Evolutionary conservation across 108 stramenopile genomes (phyloP), one percentile per base, ranked within the genome.

Genomic region (Cylindrotheca fusiformis): DNA sequence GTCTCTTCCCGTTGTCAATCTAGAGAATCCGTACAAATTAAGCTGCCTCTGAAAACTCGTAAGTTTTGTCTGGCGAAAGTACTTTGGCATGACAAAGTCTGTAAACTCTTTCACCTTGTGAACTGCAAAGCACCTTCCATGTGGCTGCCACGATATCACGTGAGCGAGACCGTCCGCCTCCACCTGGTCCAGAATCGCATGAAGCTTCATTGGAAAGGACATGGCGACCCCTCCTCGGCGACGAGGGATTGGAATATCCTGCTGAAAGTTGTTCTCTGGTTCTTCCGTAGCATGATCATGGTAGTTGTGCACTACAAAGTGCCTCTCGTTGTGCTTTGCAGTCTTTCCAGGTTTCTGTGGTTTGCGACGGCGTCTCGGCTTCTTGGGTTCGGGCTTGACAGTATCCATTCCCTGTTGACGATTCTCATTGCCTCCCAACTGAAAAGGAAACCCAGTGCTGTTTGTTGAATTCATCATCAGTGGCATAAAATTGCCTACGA

Each of bases 271-370:
- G 22, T 58, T 62, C 20, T 74, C 59, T 30, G 67, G 75, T 33
- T 44, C 28, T 55, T 84, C 81, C 10, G 55, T 28, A 12, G 85
- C 53, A 30, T 79, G 79, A 59, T 90, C 85, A 56, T 82, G 83
- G 60, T 90, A 90, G 48, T 84, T 79, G 70, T 86, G 88, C 18
- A 77, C 63, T 26, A 89, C 83, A 62, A 86, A 89, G 63, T 83
- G 88, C 19, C 88, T 79, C 8, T 77, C 78, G 54, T 84, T 74
- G 36, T 65, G 59, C 50, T 81, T 84, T 36, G 88, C 88, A 2
- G 88, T 89, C 61, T 80, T 81, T n/a, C 87, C 87, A n/a, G 87
- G 82, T 49, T 80, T 84, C 55, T 88, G 83, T 17, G 87, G 79
- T 63, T 68, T 77, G 51, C 81, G 81, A 28, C 73, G 76, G 25